Conservation (phyloP, 1,284 basidiomycete genomes). For the Sporisorium reilianum region DNA sequence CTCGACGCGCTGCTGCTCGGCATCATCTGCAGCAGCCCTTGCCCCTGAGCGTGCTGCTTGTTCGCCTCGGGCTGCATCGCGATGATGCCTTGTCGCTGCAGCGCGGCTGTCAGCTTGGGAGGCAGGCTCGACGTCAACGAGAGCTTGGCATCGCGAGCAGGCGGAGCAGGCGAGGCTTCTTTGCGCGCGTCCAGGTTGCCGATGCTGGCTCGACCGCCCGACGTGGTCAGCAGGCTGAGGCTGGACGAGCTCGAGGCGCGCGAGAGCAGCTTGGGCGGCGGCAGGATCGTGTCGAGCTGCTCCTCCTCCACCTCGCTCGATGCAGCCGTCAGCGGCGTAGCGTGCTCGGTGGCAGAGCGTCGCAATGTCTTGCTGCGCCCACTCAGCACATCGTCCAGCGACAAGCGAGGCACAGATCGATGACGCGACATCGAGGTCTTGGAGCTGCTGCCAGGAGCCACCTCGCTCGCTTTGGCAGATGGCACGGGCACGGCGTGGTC, state of each 20-base stretch:
- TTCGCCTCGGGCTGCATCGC: conserved; percentile 19
- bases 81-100: conserved; percentile 56
- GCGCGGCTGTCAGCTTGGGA: conserved; percentile 35
- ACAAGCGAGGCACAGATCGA: conserved; percentile 38
- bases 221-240: conserved; percentile 53
- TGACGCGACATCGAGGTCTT: conserved; percentile 37
- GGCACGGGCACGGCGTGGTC: conserved; percentile 6
- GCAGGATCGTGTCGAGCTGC: conserved; percentile 47
- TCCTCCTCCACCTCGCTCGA: conserved; percentile 45
- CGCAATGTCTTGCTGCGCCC: conserved; percentile 36
- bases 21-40: conserved; percentile 61
- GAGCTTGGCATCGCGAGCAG: conserved; percentile 8
- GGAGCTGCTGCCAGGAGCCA: conserved; percentile 13
- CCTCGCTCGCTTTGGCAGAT: neutral
- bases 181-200: conserved; percentile 27
- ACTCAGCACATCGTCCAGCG: conserved; percentile 46
- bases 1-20: conserved; percentile 59
- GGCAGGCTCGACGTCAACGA: conserved; percentile 43
- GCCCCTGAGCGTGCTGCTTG: conserved; percentile 3
- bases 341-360: conserved; percentile 38
- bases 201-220: conserved; percentile 53
- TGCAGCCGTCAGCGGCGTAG: conserved; percentile 1
- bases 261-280: conserved; percentile 40
- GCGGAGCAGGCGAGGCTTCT: conserved; percentile 14
- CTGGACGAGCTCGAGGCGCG: conserved; percentile 52